Conservation (phyloP, 768 basidiomycete species). For the Boletus rubroflammeus region DNA sequence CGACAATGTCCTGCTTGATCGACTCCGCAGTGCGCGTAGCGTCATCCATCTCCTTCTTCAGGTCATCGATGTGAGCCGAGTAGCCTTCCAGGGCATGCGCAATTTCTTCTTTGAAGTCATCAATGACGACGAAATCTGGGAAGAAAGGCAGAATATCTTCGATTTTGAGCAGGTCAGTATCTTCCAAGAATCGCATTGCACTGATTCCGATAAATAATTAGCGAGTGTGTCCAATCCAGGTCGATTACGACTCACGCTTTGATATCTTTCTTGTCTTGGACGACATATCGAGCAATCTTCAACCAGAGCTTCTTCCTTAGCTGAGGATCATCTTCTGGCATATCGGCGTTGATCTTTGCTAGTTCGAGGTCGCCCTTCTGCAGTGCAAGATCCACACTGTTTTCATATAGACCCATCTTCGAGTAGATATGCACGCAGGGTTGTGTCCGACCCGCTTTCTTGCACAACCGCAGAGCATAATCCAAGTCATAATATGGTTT, state of each 20-base stretch:
- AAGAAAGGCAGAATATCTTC: constrained; percentile 99
- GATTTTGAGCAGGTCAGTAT: constrained; percentile 92
- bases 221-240: background rate
- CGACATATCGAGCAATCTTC: constrained; percentile 97
- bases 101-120: constrained; percentile 99
- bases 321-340: constrained; percentile 85
- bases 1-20: constrained; percentile 87
- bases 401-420: constrained; percentile 96
- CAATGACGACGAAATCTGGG: constrained; percentile 98
- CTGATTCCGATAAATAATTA: constrained; percentile 39
- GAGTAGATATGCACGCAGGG: constrained; percentile 96
- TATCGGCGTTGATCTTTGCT: constrained; percentile 93
- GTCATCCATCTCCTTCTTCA: constrained; percentile 96
- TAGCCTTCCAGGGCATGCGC: constrained; percentile 94
- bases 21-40: constrained; percentile 89
- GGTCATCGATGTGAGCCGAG: constrained; percentile 80
- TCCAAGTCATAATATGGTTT: constrained; percentile 96
- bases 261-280: constrained; percentile 97
- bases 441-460: constrained; percentile 72
- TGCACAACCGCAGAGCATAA: constrained; percentile 92
- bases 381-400: constrained; percentile 91
- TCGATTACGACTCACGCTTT: constrained; percentile 69
- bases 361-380: constrained; percentile 93
- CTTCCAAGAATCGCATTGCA: constrained; percentile 95
- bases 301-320: constrained; percentile 94